Evolutionary conservation across 805 yeast genomes (phyloP).

Genomic region (Monosporozyma siamensis): DNA sequence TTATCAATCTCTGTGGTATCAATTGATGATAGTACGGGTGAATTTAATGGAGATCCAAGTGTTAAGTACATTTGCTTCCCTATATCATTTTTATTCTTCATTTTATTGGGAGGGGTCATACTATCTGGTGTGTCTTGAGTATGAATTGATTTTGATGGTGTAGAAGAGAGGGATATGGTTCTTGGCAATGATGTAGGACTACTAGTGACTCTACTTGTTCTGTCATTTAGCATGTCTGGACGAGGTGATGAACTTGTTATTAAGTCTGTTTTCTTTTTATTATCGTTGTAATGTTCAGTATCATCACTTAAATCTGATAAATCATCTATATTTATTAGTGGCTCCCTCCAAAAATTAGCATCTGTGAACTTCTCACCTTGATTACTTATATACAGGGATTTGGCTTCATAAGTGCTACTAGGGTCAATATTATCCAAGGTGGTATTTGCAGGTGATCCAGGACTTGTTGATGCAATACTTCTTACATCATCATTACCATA

Average conservation of each 20-base stretch:
- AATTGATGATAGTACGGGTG: constrained; percentile 21
- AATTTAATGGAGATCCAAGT: constrained; percentile 28
- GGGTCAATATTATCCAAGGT: constrained; percentile 13
- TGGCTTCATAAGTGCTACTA: constrained; percentile 11
- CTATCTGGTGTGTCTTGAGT: neutral
- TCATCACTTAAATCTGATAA: constrained; percentile 43
- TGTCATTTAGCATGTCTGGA: no score
- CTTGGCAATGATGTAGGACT: neutral
- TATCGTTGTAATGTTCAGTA: constrained; percentile 17
- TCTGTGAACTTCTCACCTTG: constrained; percentile 55
- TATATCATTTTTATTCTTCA: constrained; percentile 3
- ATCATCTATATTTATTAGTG: constrained; percentile 54
- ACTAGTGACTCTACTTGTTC: no score
- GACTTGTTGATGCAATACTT: constrained; percentile 24
- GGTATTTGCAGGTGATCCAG: constrained; percentile 24
- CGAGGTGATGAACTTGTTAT: constrained; percentile 4
- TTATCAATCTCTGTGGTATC: constrained; percentile 12
- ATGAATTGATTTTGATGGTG: neutral
- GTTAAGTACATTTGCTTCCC: constrained; percentile 29
- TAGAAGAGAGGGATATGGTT: neutral
- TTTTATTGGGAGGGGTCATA: constrained; percentile 1
- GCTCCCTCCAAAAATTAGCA: constrained; percentile 87
- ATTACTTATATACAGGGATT: constrained; percentile 16
- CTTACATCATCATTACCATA: constrained; percentile 27
- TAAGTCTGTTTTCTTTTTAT: constrained; percentile 7